Conservation (phyloP, 108 stramenopile genomes). For the Pseudonitzschia multiseries region DNA sequence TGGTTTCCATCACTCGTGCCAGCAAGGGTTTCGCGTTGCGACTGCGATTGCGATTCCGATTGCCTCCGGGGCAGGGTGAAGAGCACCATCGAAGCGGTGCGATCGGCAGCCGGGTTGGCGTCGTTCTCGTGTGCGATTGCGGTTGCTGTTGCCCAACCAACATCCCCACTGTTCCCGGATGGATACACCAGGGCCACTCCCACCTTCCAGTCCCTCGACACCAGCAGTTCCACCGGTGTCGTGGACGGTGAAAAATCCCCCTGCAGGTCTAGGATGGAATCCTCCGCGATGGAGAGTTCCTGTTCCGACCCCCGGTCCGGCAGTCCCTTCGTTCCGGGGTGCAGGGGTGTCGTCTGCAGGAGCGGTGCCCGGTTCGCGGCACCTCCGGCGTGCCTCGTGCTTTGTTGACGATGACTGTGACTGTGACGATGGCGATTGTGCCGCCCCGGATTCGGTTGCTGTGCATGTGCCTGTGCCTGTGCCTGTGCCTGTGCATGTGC, state of each 20-base stretch:
- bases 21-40: not conserved
- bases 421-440: too few species aligned
- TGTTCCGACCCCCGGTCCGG: not conserved
- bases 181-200: conserved; percentile 38
- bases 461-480: too few species aligned
- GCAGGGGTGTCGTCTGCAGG: conserved; percentile 26
- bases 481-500: too few species aligned
- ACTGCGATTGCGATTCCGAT: too few species aligned
- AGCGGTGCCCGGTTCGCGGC: conserved; percentile 9
- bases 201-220: conserved; percentile 48
- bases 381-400: conserved; percentile 1
- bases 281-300: conserved; percentile 1
- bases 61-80: conserved; percentile 40
- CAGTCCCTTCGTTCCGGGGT: conserved; percentile 15
- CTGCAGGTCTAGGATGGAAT: conserved; percentile 11
- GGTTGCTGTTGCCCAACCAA: too few species aligned
- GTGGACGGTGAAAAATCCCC: conserved; percentile 38
- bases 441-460: too few species aligned
- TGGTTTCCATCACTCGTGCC: not conserved
- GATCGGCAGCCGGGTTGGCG: not conserved
- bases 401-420: too few species aligned
- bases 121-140: not conserved
- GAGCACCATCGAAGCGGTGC: conserved; percentile 28
- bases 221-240: conserved; percentile 52
- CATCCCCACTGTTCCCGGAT: not conserved